These are phyloP conservation scores for Cytidiella melzeri DNA, from an alignment of 768 basidiomycete genomes.

Conservation along the genomic window DNA sequence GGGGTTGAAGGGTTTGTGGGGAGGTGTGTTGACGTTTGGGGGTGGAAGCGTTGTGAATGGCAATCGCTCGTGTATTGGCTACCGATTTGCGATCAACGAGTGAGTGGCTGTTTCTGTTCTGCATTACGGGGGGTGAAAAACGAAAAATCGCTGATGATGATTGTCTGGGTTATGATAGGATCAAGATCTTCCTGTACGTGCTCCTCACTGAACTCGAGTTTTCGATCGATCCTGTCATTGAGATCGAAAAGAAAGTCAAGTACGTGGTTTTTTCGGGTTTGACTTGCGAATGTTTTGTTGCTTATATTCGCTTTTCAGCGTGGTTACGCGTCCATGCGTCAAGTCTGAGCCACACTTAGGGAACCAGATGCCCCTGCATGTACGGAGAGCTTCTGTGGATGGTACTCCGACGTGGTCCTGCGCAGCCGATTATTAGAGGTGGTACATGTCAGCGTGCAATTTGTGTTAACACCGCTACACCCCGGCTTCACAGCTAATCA, in stretches of 20 bases:
- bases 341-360: conserved; percentile 47
- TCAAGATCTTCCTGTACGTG: conserved; percentile 57
- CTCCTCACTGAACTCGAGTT: conserved; percentile 54
- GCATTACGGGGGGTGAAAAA: not conserved
- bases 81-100: conserved; percentile 55
- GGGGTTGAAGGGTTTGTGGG: conserved; percentile 45
- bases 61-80: conserved; percentile 56
- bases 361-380: conserved; percentile 55
- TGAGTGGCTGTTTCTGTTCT: conserved; percentile 33
- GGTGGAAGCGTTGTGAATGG: conserved; percentile 44
- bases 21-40: conserved; percentile 50
- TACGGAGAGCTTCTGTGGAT: too few relatives aligned
- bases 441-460: too few relatives aligned
- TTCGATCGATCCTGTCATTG: conserved; percentile 41
- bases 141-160: not conserved
- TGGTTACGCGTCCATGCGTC: conserved; percentile 53
- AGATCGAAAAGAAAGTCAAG: conserved; percentile 62
- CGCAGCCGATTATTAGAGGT: too few relatives aligned
- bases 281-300: too few relatives aligned
- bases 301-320: conserved; percentile 27
- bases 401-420: too few relatives aligned
- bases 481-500: too few relatives aligned
- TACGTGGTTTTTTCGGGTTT: conserved; percentile 34
- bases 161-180: conserved; percentile 29
- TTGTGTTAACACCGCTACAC: too few relatives aligned